A percentile compares a stretch with the other conserved stretches of the same genome.
Evolutionary conservation across 1,284 basidiomycete genomes (phyloP).

Genomic region (Ustilago trichophora): DNA sequence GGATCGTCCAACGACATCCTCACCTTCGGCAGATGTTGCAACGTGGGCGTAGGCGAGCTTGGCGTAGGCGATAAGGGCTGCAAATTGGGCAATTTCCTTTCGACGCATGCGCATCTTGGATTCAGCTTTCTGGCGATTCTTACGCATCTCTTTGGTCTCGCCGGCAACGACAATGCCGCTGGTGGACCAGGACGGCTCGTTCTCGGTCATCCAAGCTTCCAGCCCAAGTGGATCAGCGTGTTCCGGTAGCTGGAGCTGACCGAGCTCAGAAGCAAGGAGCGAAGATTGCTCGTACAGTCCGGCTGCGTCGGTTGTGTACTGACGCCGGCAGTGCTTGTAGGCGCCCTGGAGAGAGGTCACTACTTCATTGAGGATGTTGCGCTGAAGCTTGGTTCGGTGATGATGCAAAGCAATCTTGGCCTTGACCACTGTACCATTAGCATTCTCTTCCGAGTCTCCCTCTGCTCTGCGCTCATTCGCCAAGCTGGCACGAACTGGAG

Average conservation of each 20-base stretch:
- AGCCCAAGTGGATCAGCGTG: background rate
- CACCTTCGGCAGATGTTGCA: background rate
- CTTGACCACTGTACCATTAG: background rate
- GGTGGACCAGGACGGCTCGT: background rate
- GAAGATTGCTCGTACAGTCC: background rate
- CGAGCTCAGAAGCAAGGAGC: background rate
- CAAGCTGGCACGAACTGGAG: background rate
- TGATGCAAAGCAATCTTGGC: conserved; percentile 19
- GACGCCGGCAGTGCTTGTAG: conserved; percentile 22
- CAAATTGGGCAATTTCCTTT: conserved; percentile 20
- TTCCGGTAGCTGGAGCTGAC: background rate
- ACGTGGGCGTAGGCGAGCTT: conserved; percentile 1
- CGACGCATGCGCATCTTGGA: conserved; percentile 28
- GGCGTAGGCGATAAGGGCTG: conserved; percentile 9
- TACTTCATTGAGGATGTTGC: conserved; percentile 21
- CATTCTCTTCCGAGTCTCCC: background rate
- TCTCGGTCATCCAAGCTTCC: background rate
- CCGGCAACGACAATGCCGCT: conserved; percentile 1
- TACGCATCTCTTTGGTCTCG: conserved; percentile 29
- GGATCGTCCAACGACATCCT: background rate
- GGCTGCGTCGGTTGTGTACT: background rate
- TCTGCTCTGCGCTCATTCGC: background rate
- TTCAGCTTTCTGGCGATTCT: conserved; percentile 29
- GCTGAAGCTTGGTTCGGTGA: conserved; percentile 26
- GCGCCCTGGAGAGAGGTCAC: conserved; percentile 14